Evolutionary conservation across 2,329 filamentous ascomycete genomes (phyloP).

Genomic region (Ascochyta clinopodiicola): DNA sequence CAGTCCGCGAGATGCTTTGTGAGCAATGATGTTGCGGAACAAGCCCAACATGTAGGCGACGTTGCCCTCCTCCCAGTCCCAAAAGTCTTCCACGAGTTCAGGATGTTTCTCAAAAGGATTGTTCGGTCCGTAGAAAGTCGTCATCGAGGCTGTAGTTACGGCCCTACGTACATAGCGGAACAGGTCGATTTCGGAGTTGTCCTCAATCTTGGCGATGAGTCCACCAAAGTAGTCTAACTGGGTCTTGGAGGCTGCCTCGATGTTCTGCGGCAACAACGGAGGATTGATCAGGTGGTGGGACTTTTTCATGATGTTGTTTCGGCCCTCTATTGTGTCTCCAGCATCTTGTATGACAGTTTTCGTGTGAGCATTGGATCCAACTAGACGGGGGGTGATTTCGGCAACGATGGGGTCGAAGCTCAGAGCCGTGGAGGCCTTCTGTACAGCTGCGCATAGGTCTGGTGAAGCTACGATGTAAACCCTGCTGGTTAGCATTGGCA

Average conservation of each 20-base stretch:
- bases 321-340: constrained; percentile 34
- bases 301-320: constrained; percentile 35
- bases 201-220: constrained; percentile 22
- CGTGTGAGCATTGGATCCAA: constrained; percentile 43
- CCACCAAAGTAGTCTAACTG: constrained; percentile 47
- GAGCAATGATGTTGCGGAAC: constrained; percentile 47
- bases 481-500: constrained; percentile 54
- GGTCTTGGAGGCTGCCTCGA: constrained; percentile 44
- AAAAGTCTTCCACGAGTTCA: constrained; percentile 49
- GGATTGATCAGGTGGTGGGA: constrained; percentile 46
- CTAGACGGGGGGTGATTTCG: constrained; percentile 49
- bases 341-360: constrained; percentile 38
- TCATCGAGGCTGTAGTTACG: constrained; percentile 47
- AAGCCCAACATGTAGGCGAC: constrained; percentile 39
- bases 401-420: constrained; percentile 53
- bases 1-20: constrained; percentile 48
- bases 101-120: constrained; percentile 52
- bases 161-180: constrained; percentile 43
- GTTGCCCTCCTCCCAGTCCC: constrained; percentile 51
- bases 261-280: constrained; percentile 39
- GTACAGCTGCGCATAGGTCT: constrained; percentile 47
- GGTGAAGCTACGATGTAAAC: constrained; percentile 56
- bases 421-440: constrained; percentile 50
- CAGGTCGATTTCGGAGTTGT: constrained; percentile 45
- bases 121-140: constrained; percentile 53